These are phyloP conservation scores for Gaeumannomyces sp. DNA, from an alignment of 2,329 filamentous ascomycete genomes.

Conservation along the genomic window DNA sequence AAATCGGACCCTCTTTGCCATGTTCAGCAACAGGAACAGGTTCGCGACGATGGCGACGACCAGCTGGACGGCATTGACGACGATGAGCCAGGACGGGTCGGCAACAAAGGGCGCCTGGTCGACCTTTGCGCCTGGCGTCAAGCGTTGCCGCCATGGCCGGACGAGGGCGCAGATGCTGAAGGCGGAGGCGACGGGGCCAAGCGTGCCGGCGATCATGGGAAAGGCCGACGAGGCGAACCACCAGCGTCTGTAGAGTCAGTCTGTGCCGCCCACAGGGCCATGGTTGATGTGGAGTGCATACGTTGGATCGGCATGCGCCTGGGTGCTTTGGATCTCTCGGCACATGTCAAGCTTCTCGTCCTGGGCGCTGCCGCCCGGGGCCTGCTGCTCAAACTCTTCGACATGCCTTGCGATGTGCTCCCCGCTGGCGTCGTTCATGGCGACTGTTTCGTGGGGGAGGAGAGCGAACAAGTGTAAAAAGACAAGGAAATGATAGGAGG, in stretches of 20 bases:
- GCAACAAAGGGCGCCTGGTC: slow-evolving; percentile 45
- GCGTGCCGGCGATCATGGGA: slow-evolving; percentile 74
- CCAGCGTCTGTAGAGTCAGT: slow-evolving; percentile 33
- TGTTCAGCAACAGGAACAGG: slow-evolving; percentile 77
- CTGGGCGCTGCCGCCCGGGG: slow-evolving; percentile 22
- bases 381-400: slow-evolving; percentile 16
- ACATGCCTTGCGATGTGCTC: slow-evolving; percentile 21
- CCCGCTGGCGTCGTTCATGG: slow-evolving; percentile 24
- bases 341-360: slow-evolving; percentile 14
- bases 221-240: slow-evolving; percentile 61
- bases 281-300: slow-evolving; percentile 18
- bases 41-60: slow-evolving; percentile 73
- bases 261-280: background rate
- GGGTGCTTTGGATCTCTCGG: slow-evolving; percentile 30
- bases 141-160: slow-evolving; percentile 64
- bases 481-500: background rate
- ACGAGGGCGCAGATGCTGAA: slow-evolving; percentile 85
- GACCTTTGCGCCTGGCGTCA: slow-evolving; percentile 39
- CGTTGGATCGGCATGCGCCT: slow-evolving; percentile 39
- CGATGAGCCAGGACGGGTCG: slow-evolving; percentile 70
- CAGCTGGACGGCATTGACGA: slow-evolving; percentile 72
- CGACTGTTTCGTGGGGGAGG: background rate
- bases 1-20: slow-evolving; percentile 74
- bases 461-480: background rate
- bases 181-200: slow-evolving; percentile 81